These are phyloP conservation scores for Allantophomopsis lycopodina DNA, from an alignment of 2,329 filamentous ascomycete genomes.

Conservation along the genomic window DNA sequence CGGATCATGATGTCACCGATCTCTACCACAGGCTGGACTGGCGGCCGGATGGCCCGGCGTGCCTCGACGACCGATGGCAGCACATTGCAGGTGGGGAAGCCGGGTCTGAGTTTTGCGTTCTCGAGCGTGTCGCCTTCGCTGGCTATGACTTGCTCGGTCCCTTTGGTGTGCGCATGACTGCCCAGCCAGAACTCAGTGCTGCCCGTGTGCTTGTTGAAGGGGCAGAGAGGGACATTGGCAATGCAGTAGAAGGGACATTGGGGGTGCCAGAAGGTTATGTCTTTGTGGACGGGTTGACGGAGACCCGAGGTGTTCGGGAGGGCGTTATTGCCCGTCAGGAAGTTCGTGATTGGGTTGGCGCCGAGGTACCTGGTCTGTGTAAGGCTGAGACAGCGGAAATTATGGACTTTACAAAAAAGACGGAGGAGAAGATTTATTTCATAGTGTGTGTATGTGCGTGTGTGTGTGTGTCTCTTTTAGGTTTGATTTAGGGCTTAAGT, in stretches of 20 bases:
- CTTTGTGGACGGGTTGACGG: slow-evolving; percentile 24
- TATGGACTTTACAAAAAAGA: too few relatives aligned
- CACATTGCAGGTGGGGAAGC: slow-evolving; percentile 33
- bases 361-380: slow-evolving; percentile 24
- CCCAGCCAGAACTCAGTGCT: slow-evolving; percentile 27
- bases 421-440: too few relatives aligned
- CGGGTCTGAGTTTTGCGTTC: slow-evolving; percentile 29
- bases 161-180: slow-evolving; percentile 19
- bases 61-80: slow-evolving; percentile 23
- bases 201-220: slow-evolving; percentile 20
- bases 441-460: too few relatives aligned
- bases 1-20: slow-evolving; percentile 43
- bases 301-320: slow-evolving; percentile 20
- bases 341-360: slow-evolving; percentile 23
- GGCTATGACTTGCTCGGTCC: slow-evolving; percentile 16
- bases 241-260: slow-evolving; percentile 23
- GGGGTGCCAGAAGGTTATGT: slow-evolving; percentile 21
- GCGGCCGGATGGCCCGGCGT: slow-evolving; percentile 23
- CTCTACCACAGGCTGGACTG: slow-evolving; percentile 33
- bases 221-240: slow-evolving; percentile 23
- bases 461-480: too few relatives aligned
- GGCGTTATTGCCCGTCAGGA: slow-evolving; percentile 25
- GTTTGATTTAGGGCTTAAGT: too few relatives aligned
- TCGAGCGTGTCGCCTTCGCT: slow-evolving; percentile 10
- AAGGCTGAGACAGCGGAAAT: slow-evolving; percentile 12